Percentiles rank a stretch among this genome's conserved stretches.
These are phyloP conservation scores for Leccinum laetum DNA, from an alignment of 1,284 basidiomycete species.

Conservation along the genomic window DNA sequence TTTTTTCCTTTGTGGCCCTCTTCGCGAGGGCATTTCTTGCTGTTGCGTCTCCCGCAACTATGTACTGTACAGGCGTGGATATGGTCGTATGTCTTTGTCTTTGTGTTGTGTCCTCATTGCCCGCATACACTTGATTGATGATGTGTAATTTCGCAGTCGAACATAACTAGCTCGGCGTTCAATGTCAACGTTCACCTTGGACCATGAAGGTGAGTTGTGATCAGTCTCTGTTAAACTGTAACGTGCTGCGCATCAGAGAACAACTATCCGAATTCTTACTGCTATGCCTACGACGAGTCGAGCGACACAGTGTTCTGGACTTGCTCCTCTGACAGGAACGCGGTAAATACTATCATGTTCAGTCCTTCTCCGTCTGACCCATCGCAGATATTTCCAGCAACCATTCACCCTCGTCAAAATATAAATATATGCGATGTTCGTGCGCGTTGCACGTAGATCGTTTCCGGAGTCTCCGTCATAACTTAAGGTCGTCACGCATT, in stretches of 20 bases:
- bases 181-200: not conserved
- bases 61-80: not conserved
- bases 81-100: not conserved
- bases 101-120: not conserved
- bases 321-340: conserved; percentile 26
- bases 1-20: not conserved
- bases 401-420: no score
- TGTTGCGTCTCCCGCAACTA: not conserved
- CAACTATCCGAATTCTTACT: conserved; percentile 43
- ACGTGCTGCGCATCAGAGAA: conserved; percentile 25
- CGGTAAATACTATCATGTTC: conserved; percentile 43
- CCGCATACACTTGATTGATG: not conserved
- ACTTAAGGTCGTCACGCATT: no score
- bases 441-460: not conserved
- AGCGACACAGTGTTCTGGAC: conserved; percentile 42
- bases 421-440: no score
- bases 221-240: not conserved
- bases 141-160: not conserved
- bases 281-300: conserved; percentile 45
- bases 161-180: not conserved
- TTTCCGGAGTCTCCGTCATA: not conserved
- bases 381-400: no score
- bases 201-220: not conserved
- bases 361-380: conserved; percentile 33
- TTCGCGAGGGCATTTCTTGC: conserved; percentile 1